Conservation (phyloP, 2,329 filamentous ascomycete species). For the Penicillium brevicompactum region DNA sequence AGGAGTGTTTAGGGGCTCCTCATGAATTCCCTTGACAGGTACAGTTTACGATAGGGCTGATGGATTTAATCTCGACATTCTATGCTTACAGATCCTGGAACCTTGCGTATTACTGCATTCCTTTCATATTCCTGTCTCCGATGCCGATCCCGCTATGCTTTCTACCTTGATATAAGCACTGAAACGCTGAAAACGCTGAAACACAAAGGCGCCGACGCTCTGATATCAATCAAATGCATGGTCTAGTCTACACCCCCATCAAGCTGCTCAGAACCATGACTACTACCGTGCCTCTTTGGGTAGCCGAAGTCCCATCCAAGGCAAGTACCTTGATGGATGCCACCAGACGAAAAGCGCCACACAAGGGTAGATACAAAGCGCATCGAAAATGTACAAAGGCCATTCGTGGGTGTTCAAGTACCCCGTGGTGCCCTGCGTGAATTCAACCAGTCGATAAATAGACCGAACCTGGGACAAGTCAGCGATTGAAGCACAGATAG, state of each 20-base stretch:
- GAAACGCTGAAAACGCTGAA: neutral
- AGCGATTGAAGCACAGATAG: constrained; percentile 1
- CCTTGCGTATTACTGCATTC: neutral
- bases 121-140: neutral
- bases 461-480: constrained; percentile 38
- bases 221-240: neutral
- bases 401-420: constrained; percentile 48
- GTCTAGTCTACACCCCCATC: neutral
- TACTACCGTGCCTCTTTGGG: constrained; percentile 28
- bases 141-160: neutral
- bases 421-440: constrained; percentile 43
- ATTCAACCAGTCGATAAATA: constrained; percentile 54
- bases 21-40: neutral
- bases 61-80: neutral
- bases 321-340: constrained; percentile 38
- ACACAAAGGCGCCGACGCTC: neutral
- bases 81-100: neutral
- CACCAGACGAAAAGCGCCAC: constrained; percentile 33
- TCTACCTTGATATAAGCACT: neutral
- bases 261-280: neutral
- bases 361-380: constrained; percentile 39
- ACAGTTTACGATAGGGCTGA: neutral
- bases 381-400: constrained; percentile 50
- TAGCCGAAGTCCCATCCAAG: constrained; percentile 35
- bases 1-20: neutral